phyloP scores from a whole-genome alignment of 208 protist species.

The Crithidia brevicula region DNA sequence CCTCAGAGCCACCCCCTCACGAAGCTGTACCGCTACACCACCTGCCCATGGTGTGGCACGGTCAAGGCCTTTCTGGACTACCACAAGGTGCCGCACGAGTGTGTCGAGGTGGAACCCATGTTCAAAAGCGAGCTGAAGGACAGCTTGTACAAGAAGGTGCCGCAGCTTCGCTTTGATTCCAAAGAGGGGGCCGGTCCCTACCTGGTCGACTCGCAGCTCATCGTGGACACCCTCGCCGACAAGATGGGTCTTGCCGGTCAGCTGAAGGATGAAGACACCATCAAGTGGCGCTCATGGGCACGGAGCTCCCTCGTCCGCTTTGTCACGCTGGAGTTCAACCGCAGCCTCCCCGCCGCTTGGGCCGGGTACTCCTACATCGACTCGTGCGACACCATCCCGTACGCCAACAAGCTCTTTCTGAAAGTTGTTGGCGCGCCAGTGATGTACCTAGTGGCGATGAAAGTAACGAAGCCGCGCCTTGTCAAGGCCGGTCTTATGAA shows the following conservation, averaged over 20 bases:
- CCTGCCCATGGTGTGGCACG: conserved; percentile 91
- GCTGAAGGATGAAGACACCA: conserved; percentile 67
- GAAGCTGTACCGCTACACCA: conserved; percentile 87
- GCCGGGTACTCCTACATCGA: conserved; percentile 90
- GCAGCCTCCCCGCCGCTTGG: conserved; percentile 75
- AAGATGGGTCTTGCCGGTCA: conserved; percentile 56
- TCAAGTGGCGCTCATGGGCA: conserved; percentile 85
- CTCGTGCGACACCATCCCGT: conserved; percentile 83
- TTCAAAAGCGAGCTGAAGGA: conserved; percentile 81
- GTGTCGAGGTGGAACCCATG: conserved; percentile 92
- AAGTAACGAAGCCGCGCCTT: conserved; percentile 75
- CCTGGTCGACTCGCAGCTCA: conserved; percentile 84
- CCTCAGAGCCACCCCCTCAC: conserved; percentile 41
- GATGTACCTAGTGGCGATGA: conserved; percentile 87
- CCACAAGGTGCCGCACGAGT: conserved; percentile 71
- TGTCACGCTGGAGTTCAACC: conserved; percentile 88
- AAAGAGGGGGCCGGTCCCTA: conserved; percentile 51
- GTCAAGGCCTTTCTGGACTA: conserved; percentile 90
- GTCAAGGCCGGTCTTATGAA: conserved; percentile 72
- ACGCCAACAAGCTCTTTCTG: conserved; percentile 86
- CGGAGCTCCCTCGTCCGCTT: conserved; percentile 82
- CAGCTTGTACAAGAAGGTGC: conserved; percentile 91
- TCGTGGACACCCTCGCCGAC: conserved; percentile 79
- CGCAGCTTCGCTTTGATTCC: conserved; percentile 81
- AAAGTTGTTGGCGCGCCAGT: conserved; percentile 91